Evolutionary conservation across 2,329 filamentous ascomycete species (phyloP), one percentile per base, ranked within the genome.

Genomic region (Alternaria triticimaculans): DNA sequence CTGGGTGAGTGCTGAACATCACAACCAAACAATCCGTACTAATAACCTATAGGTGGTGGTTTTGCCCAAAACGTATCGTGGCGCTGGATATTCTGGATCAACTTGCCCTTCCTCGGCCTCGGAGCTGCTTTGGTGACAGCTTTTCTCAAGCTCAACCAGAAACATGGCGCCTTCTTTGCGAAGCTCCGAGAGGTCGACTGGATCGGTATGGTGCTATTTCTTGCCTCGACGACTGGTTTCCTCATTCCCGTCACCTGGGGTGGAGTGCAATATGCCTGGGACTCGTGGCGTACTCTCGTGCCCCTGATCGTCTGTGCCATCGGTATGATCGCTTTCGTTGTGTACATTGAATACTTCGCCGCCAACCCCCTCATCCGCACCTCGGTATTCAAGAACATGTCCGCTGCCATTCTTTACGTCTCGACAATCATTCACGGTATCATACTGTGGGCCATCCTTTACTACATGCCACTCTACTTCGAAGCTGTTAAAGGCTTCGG

Each of bases 81-180:
- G 88, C 78, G 85, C 9, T 91, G 88, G 88, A 85, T 90, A 11
- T 89, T 90, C 72, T 91, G 86, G 83, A 83, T 89, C 68, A 90
- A 90, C 67, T 77, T 89, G 2, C 87, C 88, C 3, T 85, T 89
- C 70, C 81, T 84, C 28, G 85, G 79, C 2, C 61, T 87, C n/a
- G 84, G 83, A 3, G 75, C 80, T 15, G 67, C 84, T 41, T 76
- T 87, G 66, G 78, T 87, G 15, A 77, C 83, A 0, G 46, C 88
- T 23, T 89, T 88, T 76, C 78, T 89, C 14, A 81, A 83, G n/a
- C 80, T 88, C 48, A 82, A 84, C 58, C 79, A 83, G 56, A 74
- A 84, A 8, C 83, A 84, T 1, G 82, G 80, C 49, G 81, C 81
- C n/a, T 77, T 87, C 55, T 21, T 78, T 2, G 72, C 80, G 26